These are phyloP conservation scores for Lunasporangiospora selenospora DNA, from an alignment of 192 early-diverging fungal genomes.

Conservation along the genomic window DNA sequence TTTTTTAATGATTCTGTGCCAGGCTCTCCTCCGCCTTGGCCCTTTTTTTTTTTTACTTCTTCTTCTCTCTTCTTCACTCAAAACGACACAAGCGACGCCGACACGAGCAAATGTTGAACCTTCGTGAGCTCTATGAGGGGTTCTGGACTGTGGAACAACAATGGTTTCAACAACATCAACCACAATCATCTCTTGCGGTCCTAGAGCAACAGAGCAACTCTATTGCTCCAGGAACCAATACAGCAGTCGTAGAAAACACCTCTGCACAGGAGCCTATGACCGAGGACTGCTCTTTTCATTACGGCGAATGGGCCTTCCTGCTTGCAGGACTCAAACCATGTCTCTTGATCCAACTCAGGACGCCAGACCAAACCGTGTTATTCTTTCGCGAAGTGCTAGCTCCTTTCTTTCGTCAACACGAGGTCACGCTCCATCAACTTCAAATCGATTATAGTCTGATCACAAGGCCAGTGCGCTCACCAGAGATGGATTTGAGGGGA, in stretches of 20 bases:
- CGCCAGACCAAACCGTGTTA: neutral
- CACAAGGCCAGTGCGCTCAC: conserved; percentile 12
- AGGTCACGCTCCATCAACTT: too few species aligned
- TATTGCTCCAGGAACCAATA: conserved; percentile 15
- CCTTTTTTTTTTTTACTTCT: neutral
- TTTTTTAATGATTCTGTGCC: neutral
- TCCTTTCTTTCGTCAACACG: conserved; percentile 6
- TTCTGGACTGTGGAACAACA: neutral
- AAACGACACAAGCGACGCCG: neutral
- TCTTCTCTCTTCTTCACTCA: neutral
- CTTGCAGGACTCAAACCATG: conserved; percentile 36
- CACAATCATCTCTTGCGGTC: too few species aligned
- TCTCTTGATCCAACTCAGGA: conserved; percentile 30
- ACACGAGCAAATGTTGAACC: neutral
- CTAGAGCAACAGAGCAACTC: too few species aligned
- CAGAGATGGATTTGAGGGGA: conserved; percentile 39
- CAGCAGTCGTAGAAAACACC: neutral
- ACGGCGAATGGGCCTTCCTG: conserved; percentile 30
- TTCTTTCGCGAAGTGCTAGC: conserved; percentile 15
- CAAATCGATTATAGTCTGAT: conserved; percentile 25
- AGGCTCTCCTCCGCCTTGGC: neutral
- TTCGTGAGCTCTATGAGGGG: neutral
- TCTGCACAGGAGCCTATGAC: neutral
- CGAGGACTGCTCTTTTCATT: conserved; percentile 36
- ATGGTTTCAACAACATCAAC: neutral